These are phyloP conservation scores for Malassezia japonica DNA, from an alignment of 1,284 basidiomycete species.

Conservation along the genomic window DNA sequence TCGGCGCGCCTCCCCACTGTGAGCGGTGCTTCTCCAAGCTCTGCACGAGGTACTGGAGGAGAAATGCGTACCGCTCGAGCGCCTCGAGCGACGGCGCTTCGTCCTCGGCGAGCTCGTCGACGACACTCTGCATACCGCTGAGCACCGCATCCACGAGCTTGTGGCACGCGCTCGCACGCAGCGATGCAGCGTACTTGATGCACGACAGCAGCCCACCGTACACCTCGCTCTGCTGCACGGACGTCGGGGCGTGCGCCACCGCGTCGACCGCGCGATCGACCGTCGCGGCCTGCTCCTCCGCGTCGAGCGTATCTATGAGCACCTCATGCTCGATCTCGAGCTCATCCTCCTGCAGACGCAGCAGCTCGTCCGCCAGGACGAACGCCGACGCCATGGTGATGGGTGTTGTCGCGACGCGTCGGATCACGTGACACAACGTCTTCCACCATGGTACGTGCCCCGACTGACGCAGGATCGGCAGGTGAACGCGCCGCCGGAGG, in stretches of 20 bases:
- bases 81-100: constrained; percentile 29
- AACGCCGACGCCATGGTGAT: constrained; percentile 13
- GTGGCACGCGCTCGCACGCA: constrained; percentile 26
- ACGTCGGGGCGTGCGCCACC: constrained; percentile 26
- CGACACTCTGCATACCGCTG: constrained; percentile 26
- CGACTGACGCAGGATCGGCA: constrained; percentile 36
- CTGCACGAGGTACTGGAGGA: constrained; percentile 40
- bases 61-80: constrained; percentile 41
- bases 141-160: constrained; percentile 37
- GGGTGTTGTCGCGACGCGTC: not conserved
- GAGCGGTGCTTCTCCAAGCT: constrained; percentile 33
- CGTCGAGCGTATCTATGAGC: constrained; percentile 24
- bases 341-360: constrained; percentile 32
- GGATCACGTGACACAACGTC: not conserved
- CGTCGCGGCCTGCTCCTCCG: constrained; percentile 23
- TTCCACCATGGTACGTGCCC: constrained; percentile 14
- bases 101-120: constrained; percentile 27
- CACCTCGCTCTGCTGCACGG: constrained; percentile 21
- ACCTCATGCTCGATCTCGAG: constrained; percentile 37
- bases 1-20: not conserved
- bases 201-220: constrained; percentile 37
- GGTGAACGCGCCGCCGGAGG: constrained; percentile 30
- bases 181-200: constrained; percentile 31
- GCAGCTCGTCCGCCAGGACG: constrained; percentile 37
- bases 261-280: constrained; percentile 31